phyloP scores from a whole-genome alignment of 331 rosid species.

The Dryas integrifolia region DNA sequence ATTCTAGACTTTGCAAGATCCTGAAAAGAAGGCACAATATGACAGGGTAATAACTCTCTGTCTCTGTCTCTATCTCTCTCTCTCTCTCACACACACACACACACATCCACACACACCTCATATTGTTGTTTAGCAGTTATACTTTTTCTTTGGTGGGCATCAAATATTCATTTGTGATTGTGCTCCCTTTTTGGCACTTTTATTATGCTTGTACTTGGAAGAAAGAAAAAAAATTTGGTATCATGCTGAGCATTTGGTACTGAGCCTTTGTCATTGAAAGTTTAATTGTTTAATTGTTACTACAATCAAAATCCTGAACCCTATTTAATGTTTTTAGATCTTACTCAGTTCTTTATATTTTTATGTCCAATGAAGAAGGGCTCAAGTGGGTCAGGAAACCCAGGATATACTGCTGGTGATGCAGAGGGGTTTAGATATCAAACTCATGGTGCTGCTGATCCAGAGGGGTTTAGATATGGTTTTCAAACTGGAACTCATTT shows the following conservation, averaged over 20 bases:
- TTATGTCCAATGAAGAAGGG: slow-evolving; percentile 42
- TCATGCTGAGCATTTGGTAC: not conserved
- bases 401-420: slow-evolving; percentile 40
- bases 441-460: slow-evolving; percentile 9
- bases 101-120: not conserved
- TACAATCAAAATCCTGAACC: slow-evolving; percentile 19
- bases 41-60: slow-evolving; percentile 48
- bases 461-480: slow-evolving; percentile 54
- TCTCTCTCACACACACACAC: not conserved
- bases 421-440: slow-evolving; percentile 59
- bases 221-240: not conserved
- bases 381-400: slow-evolving; percentile 43
- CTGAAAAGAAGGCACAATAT: slow-evolving; percentile 67
- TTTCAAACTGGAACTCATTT: slow-evolving; percentile 52
- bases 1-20: slow-evolving; percentile 78
- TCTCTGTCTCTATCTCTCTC: not conserved
- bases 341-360: slow-evolving; percentile 25
- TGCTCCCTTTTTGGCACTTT: not conserved
- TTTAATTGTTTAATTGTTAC: slow-evolving; percentile 18
- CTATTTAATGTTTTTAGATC: slow-evolving; percentile 25
- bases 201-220: not conserved
- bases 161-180: not conserved
- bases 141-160: not conserved
- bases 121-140: not conserved
- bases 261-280: slow-evolving; percentile 11